Evolutionary conservation across 257 asterid species (phyloP), one percentile per base, ranked within the genome.

Genomic region (Buddleja alternifolia): DNA sequence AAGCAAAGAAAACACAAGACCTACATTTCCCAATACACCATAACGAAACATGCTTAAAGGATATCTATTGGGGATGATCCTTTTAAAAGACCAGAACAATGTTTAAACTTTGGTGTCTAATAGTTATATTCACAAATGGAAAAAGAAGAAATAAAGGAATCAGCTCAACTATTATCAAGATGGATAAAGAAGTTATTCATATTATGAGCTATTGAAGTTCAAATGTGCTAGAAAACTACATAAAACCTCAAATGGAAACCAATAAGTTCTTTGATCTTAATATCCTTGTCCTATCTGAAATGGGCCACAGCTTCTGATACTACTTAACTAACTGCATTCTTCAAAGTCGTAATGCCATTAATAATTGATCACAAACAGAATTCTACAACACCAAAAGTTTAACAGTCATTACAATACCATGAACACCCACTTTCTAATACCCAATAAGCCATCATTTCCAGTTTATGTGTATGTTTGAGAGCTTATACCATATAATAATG

Each of bases 11-110:
- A 51, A 65, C 24, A 24, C 45, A n/a, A 23, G 58, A 25, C 52
- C 52, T 58, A 16, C 20, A 16, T 29, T 70, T 71, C 40, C 77
- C 71, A 44, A 66, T 57, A 29, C 24, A 65, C 57, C 62, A 66
- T 9, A 52, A 42, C 19, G 57, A 24, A 53, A 59, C 11, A 29
- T 65, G 66, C 44, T 58, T 52, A 36, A n/a, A 58, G 67, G 57
- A 15, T 56, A 36, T 21, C 10, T 34, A n/a, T 62, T 16, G 50
- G 48, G 40, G 39, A 20, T 8, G 10, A 45, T 56, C 37, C 24
- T 59, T 57, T 58, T 56, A 14, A 67, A 42, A 53, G 41, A n/a
- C 48, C 32, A 50, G n/a, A 59, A 40, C 24, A 56, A 48, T 17
- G 32, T 16, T 8, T 17, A 55, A 10, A 3, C 17, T 29, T 54